Conservation (phyloP, 2,329 filamentous ascomycete genomes). For the Diaporthe sp. region DNA sequence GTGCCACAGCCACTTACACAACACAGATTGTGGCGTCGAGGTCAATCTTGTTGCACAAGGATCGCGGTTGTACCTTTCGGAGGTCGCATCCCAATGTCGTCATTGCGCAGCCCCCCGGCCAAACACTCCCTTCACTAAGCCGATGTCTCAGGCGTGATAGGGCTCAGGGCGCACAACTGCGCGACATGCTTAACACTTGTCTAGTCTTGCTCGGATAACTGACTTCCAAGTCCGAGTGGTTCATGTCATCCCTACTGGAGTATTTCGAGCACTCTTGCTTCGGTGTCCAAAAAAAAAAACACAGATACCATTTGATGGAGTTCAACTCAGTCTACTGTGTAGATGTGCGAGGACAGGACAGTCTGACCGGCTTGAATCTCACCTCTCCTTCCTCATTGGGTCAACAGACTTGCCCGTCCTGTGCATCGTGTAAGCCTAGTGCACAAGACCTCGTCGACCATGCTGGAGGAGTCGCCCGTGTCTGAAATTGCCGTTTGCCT, state of each 20-base stretch:
- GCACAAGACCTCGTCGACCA: not conserved
- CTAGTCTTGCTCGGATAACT: not conserved
- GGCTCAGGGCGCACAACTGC: not conserved
- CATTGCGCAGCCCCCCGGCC: conserved; percentile 12
- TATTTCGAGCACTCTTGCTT: not conserved
- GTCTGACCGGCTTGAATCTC: not conserved
- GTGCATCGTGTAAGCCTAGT: not conserved
- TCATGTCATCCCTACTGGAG: not conserved
- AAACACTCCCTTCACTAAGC: not conserved
- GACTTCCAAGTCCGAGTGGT: not conserved
- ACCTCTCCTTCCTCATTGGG: not conserved
- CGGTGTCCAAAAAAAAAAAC: not conserved
- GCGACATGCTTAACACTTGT: not conserved
- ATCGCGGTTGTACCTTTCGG: not conserved
- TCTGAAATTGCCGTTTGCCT: not conserved
- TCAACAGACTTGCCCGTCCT: not conserved
- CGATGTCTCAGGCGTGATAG: not conserved
- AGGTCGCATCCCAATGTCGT: conserved; percentile 6
- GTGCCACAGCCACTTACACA: conserved; percentile 16
- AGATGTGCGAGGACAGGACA: not conserved
- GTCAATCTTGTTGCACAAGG: not conserved
- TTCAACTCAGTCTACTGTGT: not conserved
- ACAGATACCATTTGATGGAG: not conserved
- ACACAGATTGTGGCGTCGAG: conserved; percentile 8
- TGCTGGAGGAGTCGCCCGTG: not conserved